Evolutionary conservation across 805 yeast species (phyloP).

Genomic region (Saturnispora quitensis): DNA sequence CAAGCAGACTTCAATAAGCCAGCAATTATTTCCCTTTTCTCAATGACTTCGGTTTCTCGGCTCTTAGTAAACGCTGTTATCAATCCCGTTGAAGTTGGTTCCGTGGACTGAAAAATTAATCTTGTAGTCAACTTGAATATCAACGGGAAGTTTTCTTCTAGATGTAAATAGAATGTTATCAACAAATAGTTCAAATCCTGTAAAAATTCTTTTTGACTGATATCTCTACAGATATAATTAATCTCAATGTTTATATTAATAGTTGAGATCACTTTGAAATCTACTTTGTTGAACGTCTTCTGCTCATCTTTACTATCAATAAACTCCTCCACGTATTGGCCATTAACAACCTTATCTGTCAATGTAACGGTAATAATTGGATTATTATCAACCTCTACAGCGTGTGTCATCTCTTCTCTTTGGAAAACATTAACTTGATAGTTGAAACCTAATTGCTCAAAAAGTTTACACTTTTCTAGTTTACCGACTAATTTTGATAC

Average conservation of each 20-base stretch:
- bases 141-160: conserved; percentile 23
- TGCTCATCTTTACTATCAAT: conserved; percentile 9
- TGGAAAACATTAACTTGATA: not conserved
- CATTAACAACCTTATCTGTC: conserved; percentile 8
- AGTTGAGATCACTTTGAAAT: not conserved
- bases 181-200: conserved; percentile 22
- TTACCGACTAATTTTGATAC: not conserved
- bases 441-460: not conserved
- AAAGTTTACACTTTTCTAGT: not conserved
- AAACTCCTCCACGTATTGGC: conserved; percentile 7
- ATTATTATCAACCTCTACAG: not conserved
- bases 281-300: conserved; percentile 5
- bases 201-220: conserved; percentile 3
- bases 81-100: conserved; percentile 11
- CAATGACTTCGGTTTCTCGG: conserved; percentile 12
- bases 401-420: not conserved
- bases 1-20: conserved; percentile 21
- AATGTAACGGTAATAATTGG: conserved; percentile 1
- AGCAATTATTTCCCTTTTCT: conserved; percentile 16
- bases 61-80: conserved; percentile 16
- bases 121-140: conserved; percentile 24
- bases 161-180: conserved; percentile 16
- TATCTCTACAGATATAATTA: not conserved
- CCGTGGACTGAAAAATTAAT: conserved; percentile 13
- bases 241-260: conserved; percentile 6